Base-by-base conservation (phyloP, 352 stramenopile genomes). In the Pythium aphanidermatum region DNA sequence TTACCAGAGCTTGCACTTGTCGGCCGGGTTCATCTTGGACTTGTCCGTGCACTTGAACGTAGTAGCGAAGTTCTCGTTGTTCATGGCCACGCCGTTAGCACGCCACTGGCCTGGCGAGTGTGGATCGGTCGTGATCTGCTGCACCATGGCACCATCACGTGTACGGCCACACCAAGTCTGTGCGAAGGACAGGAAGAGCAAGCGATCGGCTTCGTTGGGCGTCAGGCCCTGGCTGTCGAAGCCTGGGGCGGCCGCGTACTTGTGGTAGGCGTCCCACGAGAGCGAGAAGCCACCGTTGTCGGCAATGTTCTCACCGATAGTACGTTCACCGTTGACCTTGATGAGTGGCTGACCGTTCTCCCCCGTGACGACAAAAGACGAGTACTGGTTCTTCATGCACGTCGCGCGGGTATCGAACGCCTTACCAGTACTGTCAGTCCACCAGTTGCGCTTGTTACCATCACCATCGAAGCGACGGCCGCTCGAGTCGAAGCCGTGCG, bases 401-500 rank as follows among this genome's bases (percentile, higher is more conserved):
- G 58, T 36, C 0, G 77, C 73, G 17, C 79, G 76, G 11, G 38
- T 43, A 24, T 82, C 36, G 39, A 94, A 98, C 33, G 86, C 80
- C 6, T 61, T 53, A n/a, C 35, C 58, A 10, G 94, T 95, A 19
- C 67, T 55, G 17, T 73, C 36, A 1, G 81, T 95, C 91, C 93
- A 98, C 90, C 93, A 97, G 60, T 89, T 72, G 12, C 88, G 73
- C 68, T 95, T 79, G 47, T 95, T 96, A 17, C 93, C 93, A 31
- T 86, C 60, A 23, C 59, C 83, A 45, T 92, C 75, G 47, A 81
- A 96, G 37, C 92, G 83, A 7, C 79, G 68, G 39, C 91, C 92
- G 55, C 91, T 82, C 37, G 91, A 83, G 61, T 98, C 93, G 50
- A 97, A 98, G 1, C 89, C 93, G 51, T 98, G 93, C 10, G 86